phyloP scores from a whole-genome alignment of 306 rosid genomes.

The Trifolium subterraneum region DNA sequence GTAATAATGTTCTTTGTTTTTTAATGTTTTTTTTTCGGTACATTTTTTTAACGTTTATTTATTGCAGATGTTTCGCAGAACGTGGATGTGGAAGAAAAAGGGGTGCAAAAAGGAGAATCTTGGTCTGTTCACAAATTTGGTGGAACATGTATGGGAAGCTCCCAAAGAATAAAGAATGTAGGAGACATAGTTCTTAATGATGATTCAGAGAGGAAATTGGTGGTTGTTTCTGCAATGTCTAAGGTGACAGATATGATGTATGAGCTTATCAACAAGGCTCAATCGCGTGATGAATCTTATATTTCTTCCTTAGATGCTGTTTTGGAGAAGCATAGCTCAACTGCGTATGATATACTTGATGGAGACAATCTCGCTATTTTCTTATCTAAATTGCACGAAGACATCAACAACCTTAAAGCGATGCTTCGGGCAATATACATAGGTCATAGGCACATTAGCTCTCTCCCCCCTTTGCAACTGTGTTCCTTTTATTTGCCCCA shows the following conservation, averaged over 20 bases:
- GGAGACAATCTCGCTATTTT: slow-evolving; percentile 76
- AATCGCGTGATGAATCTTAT: slow-evolving; percentile 83
- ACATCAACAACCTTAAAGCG: slow-evolving; percentile 81
- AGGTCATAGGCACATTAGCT: slow-evolving; percentile 51
- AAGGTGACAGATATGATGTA: slow-evolving; percentile 98
- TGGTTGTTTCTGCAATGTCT: slow-evolving; percentile 96
- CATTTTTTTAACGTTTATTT: background rate
- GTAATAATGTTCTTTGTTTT: background rate
- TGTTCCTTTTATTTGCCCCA: background rate
- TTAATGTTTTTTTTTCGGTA: too few relatives aligned
- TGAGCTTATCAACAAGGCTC: slow-evolving; percentile 87
- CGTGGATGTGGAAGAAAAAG: slow-evolving; percentile 54
- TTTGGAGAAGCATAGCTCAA: slow-evolving; percentile 77
- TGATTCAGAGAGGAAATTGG: slow-evolving; percentile 82
- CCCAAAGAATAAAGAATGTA: slow-evolving; percentile 85
- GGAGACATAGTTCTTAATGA: slow-evolving; percentile 72
- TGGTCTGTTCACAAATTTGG: slow-evolving; percentile 99
- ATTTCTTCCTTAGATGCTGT: slow-evolving; percentile 78
- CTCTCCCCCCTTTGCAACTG: slow-evolving; percentile 16
- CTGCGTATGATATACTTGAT: slow-evolving; percentile 84
- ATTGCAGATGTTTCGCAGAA: slow-evolving; percentile 53
- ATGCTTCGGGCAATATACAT: slow-evolving; percentile 99
- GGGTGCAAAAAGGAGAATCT: slow-evolving; percentile 71
- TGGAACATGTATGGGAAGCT: slow-evolving; percentile 91
- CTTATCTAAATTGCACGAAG: slow-evolving; percentile 70